Evolutionary conservation across 139 green algal species (phyloP), one percentile per base, ranked within the genome.

Genomic region (Tetraselmis chui): DNA sequence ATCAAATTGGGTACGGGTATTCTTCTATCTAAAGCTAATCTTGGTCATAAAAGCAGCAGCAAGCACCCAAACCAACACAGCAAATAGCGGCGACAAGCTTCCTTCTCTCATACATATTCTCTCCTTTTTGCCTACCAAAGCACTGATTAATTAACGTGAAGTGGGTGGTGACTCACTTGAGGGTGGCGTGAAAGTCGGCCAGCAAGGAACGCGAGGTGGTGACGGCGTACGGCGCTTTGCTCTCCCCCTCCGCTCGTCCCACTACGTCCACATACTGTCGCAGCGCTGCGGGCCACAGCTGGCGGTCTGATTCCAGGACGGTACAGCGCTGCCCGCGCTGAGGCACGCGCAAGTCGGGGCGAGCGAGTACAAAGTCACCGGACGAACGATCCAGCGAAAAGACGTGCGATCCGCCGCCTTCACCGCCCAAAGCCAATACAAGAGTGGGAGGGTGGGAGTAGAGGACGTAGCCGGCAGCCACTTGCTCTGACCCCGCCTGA

Each of bases 401-500:
- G 27, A 11, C 75, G 75, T 78, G 27, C 75, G 28, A 11, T 2
- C 75, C 75, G 75, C 25, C 75, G 75, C 75, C 75, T 2, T 23
- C 75, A 23, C 25, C 75, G 75, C 75, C 75, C 18, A 29, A 23
- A 11, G 75, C 25, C 5, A 78, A 23, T 2, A 78, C 18, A 5
- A 78, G 75, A 23, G 28, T 29, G 5, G 27, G 11, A 11, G 75
- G 2, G 75, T 29, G 28, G 5, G 75, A 78, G 75, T 78, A 78
- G 27, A 78, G 75, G 5, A 78, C 75, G 28, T 78, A 78, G 27
- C 75, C 75, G 5, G 75, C 75, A 11, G 75, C 75, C 75, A 78
- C 75, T 5, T 29, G 75, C 27, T 78, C 18, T 22, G 18, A 29
- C 27, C 75, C 75, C 18, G 75, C 18, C 75, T 30, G 27, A 5